These are phyloP conservation scores for Zygosaccharomyces sapae DNA, from an alignment of 1,139 yeast genomes.

Conservation along the genomic window DNA sequence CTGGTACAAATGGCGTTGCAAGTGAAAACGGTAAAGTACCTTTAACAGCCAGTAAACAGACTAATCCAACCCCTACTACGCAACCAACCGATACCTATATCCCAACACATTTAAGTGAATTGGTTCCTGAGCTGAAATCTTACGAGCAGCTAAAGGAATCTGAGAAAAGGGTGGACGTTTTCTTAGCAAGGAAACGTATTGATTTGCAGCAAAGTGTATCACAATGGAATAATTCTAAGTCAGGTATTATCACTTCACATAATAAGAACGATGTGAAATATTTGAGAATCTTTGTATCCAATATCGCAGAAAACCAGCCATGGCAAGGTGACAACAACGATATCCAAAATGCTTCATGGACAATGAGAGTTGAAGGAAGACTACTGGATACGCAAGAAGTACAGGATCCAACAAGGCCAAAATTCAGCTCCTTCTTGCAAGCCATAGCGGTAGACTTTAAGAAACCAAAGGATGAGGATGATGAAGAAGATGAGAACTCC, in stretches of 20 bases:
- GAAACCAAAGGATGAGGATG: constrained; percentile 39
- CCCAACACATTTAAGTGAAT: constrained; percentile 53
- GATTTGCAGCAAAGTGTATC: constrained; percentile 72
- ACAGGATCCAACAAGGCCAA: constrained; percentile 44
- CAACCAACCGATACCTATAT: constrained; percentile 69
- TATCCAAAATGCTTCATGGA: constrained; percentile 51
- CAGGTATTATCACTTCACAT: constrained; percentile 21
- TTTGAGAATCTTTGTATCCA: constrained; percentile 77
- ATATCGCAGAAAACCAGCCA: constrained; percentile 79
- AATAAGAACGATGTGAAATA: constrained; percentile 47
- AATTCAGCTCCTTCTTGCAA: constrained; percentile 77
- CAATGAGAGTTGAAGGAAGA: constrained; percentile 83
- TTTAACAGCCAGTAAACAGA: constrained; percentile 19
- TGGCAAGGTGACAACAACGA: constrained; percentile 64
- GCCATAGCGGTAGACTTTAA: constrained; percentile 77
- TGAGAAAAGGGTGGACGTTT: constrained; percentile 74
- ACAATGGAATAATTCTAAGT: constrained; percentile 39
- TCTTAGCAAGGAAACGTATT: constrained; percentile 74
- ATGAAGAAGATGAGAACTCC: constrained; percentile 9
- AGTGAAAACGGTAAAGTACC: constrained; percentile 6
- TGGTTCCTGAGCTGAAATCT: constrained; percentile 69
- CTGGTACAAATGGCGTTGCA: constrained; percentile 6
- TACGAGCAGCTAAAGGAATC: constrained; percentile 71
- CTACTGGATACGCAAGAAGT: constrained; percentile 48
- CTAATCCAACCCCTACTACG: constrained; percentile 28